Conservation (phyloP, 768 basidiomycete species). For the Xerocomus brunneocitrinus region DNA sequence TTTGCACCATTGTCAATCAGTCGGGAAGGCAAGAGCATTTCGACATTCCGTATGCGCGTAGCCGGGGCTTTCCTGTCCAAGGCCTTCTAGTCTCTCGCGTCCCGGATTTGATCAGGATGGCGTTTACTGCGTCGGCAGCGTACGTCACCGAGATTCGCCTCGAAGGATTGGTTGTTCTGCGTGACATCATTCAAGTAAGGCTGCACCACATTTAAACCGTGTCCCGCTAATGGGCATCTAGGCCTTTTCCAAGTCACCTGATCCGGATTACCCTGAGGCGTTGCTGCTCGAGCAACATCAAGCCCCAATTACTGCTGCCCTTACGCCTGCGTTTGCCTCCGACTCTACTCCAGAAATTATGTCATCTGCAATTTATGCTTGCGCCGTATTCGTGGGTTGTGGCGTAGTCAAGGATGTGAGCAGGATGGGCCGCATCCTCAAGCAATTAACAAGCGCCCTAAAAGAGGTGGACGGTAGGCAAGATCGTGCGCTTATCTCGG, state of each 20-base stretch:
- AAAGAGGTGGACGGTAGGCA: constrained; percentile 82
- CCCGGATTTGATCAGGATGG: constrained; percentile 94
- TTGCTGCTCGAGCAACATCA: constrained; percentile 95
- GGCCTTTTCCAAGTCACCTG: constrained; percentile 83
- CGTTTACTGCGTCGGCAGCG: constrained; percentile 94
- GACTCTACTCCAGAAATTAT: constrained; percentile 96
- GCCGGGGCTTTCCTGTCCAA: constrained; percentile 49
- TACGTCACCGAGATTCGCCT: constrained; percentile 94
- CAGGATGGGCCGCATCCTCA: constrained; percentile 92
- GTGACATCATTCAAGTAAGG: constrained; percentile 86
- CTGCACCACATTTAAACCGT: background rate
- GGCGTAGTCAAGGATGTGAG: constrained; percentile 88
- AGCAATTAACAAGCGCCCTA: constrained; percentile 79
- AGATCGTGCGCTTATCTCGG: background rate
- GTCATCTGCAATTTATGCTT: constrained; percentile 87
- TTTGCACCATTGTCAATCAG: constrained; percentile 68
- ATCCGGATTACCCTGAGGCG: constrained; percentile 89
- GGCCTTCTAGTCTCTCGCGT: constrained; percentile 80
- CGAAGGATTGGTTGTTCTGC: constrained; percentile 82
- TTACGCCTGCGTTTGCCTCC: constrained; percentile 93
- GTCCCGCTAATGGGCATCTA: constrained; percentile 29
- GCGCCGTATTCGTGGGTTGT: constrained; percentile 92
- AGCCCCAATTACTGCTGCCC: constrained; percentile 94
- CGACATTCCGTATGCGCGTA: constrained; percentile 66
- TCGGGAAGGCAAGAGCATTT: constrained; percentile 82